Percentiles rank a stretch among this genome's conserved stretches.
These are phyloP conservation scores for Carpinus viminea DNA, from an alignment of 306 rosid species.

Conservation along the genomic window DNA sequence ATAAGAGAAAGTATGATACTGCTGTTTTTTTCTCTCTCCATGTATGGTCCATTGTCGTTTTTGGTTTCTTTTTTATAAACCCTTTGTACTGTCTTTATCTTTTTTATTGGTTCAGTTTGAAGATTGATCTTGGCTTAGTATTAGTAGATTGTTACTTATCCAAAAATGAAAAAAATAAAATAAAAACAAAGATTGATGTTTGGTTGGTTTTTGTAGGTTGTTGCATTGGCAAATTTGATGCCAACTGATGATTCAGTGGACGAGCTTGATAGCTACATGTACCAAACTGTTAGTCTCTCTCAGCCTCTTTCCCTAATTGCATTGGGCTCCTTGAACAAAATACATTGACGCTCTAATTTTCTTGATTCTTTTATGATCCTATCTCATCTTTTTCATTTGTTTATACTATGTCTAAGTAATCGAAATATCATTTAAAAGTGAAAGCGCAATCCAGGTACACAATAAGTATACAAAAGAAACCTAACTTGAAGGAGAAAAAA, in stretches of 20 bases:
- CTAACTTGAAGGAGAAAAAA: too few species aligned
- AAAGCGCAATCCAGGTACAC: too few species aligned
- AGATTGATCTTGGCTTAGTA: neutral
- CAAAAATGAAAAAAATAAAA: neutral
- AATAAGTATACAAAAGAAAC: too few species aligned
- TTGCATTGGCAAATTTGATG: conserved; percentile 93
- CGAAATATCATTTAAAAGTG: too few species aligned
- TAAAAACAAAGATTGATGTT: neutral
- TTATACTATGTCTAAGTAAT: too few species aligned
- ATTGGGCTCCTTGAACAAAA: too few species aligned
- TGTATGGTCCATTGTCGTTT: neutral
- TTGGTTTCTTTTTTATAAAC: neutral
- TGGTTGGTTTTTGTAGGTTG: conserved; percentile 49
- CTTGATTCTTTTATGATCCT: too few species aligned
- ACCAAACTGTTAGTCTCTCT: conserved; percentile 72
- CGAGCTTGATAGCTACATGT: conserved; percentile 95
- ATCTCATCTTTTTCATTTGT: too few species aligned
- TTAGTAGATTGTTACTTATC: conserved; percentile 9
- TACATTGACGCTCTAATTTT: too few species aligned
- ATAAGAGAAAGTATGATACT: neutral
- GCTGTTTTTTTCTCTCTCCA: too few species aligned
- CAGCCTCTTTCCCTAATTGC: neutral
- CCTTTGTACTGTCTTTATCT: neutral
- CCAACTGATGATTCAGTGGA: conserved; percentile 92
- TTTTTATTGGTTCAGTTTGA: neutral